Base-by-base conservation (phyloP, 2,329 filamentous ascomycete species). In the Aspergillus pseudoterreus region DNA sequence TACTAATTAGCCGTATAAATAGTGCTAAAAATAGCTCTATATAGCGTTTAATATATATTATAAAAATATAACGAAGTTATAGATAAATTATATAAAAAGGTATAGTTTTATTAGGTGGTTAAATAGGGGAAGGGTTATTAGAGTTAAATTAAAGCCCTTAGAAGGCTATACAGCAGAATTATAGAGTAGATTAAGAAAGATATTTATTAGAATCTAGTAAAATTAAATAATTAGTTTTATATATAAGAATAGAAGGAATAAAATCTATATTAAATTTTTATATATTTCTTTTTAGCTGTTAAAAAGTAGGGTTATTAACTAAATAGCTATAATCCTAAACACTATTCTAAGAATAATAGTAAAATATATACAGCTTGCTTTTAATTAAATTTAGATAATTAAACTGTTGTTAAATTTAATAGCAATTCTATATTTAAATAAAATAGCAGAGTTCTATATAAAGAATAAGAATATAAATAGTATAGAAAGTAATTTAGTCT, bases 401-500 rank as follows among this genome's bases (percentile, higher is more conserved):
- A 12, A 21, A n/a, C 47, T 57, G 47, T 49, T 50, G 45, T 33
- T 41, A 41, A 30, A 57, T 57, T 33, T 17, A 45, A 47, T 55
- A 42, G n/a, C 46, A 49, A 43, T 57, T 57, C 53, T 36, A 57
- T 1, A 45, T 42, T 42, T 45, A 45, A 4, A 55, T 42, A 33
- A 51, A 57, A n/a, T 27, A 45, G 33, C 45, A 36, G 19, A 57
- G 52, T 17, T 51, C 41, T 15, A 17, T 39, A 27, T 42, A 36
- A 17, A 57, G 39, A 3, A 47, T 51, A 35, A 45, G 50, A 22
- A 55, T 53, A 47, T 55, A 57, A 10, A 55, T 46, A 38, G 45
- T 45, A 19, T 49, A 42, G 9, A 57, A 47, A 17, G 50, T 32
- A 36, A 57, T 51, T 42, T 51, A 36, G 47, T 57, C 45, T 17